Evolutionary conservation across 805 yeast species (phyloP).

Genomic region (Blastobotrys americana): DNA sequence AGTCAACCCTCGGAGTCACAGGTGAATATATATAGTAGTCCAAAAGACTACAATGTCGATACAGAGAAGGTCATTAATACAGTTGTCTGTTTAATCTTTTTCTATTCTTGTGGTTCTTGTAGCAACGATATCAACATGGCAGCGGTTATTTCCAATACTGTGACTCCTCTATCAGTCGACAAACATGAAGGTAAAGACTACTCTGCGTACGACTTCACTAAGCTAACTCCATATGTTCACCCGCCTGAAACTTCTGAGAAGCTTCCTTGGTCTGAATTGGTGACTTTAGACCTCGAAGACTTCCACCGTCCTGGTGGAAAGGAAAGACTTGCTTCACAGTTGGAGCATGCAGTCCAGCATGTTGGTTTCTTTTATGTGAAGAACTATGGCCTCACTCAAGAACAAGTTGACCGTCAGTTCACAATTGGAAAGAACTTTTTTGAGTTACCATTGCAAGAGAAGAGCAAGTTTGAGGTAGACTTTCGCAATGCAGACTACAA

Average conservation of each 20-base stretch:
- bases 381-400: constrained; percentile 8
- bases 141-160: too few species aligned
- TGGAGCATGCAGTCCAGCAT: constrained; percentile 10
- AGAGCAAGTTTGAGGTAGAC: constrained; percentile 6
- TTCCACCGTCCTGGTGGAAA: constrained; percentile 7
- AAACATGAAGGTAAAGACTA: constrained; percentile 1
- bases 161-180: constrained; percentile 7
- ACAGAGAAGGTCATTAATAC: too few species aligned
- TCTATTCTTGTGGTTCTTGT: too few species aligned
- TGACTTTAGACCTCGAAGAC: constrained; percentile 4
- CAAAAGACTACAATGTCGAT: too few species aligned
- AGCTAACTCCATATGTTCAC: constrained; percentile 5
- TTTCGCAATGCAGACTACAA: constrained; percentile 8
- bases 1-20: too few species aligned
- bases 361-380: constrained; percentile 9
- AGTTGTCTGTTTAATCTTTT: too few species aligned
- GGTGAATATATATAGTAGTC: too few species aligned
- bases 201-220: constrained; percentile 1
- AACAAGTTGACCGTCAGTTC: constrained; percentile 8
- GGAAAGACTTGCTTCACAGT: constrained; percentile 4
- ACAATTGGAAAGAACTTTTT: constrained; percentile 8
- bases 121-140: too few species aligned
- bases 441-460: constrained; percentile 5
- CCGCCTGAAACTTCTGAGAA: constrained; percentile 7
- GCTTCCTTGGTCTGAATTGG: constrained; percentile 9